phyloP scores from a whole-genome alignment of 2,329 filamentous ascomycete genomes.

The Teratosphaeria gauchensis region DNA sequence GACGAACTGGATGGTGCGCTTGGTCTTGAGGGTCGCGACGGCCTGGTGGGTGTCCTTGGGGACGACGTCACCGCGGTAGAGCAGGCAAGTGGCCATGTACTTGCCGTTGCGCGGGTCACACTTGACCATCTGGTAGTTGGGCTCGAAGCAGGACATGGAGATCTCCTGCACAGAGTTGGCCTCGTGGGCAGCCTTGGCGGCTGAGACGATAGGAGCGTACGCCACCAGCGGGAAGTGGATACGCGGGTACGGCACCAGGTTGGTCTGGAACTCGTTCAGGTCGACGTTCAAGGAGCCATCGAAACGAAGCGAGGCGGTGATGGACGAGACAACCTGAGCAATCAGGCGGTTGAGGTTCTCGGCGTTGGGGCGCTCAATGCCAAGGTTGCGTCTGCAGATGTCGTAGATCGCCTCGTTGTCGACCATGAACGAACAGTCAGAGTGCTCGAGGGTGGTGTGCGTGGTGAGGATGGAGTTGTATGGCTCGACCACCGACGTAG shows the following conservation, averaged over 20 bases:
- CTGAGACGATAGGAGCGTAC: conserved; percentile 88
- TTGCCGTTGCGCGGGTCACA: conserved; percentile 97
- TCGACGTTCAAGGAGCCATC: conserved; percentile 98
- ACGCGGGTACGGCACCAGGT: conserved; percentile 95
- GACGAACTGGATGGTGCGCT: conserved; percentile 98
- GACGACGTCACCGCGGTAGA: conserved; percentile 97
- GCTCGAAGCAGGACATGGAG: conserved; percentile 98
- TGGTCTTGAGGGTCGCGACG: conserved; percentile 95
- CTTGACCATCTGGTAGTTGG: conserved; percentile 99
- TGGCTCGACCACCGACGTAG: conserved; percentile 95
- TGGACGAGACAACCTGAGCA: conserved; percentile 96
- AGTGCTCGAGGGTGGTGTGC: conserved; percentile 98
- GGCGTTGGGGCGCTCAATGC: conserved; percentile 93
- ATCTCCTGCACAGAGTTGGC: conserved; percentile 97
- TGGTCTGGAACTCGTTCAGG: conserved; percentile 99
- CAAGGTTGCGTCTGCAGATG: conserved; percentile 95
- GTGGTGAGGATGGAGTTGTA: conserved; percentile 99
- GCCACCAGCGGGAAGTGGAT: conserved; percentile 99
- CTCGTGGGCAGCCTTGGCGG: conserved; percentile 93
- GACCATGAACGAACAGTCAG: conserved; percentile 99
- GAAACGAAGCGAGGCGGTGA: conserved; percentile 96
- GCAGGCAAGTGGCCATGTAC: conserved; percentile 98
- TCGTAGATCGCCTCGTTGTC: conserved; percentile 99
- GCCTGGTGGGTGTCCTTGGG: conserved; percentile 90
- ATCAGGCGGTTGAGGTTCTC: conserved; percentile 99